Conservation (phyloP, 176 grass and related monocot species). For the Zea luxurians region DNA sequence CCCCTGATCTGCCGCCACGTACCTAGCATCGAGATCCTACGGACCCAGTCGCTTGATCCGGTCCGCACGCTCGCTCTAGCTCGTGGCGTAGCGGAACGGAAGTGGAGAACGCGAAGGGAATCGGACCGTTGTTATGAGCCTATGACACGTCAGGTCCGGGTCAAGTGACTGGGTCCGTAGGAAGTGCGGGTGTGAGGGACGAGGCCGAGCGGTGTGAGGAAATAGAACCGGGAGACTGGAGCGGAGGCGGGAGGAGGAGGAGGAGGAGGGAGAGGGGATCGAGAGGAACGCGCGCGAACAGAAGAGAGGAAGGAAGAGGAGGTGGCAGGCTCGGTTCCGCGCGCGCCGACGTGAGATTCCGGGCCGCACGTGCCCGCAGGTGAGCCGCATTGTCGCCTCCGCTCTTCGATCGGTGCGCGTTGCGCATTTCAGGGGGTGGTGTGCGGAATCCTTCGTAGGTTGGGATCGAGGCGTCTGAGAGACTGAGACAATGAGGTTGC, state of each 20-base stretch:
- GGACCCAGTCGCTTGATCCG: slow-evolving; percentile 35
- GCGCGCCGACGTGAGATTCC: slow-evolving; percentile 16
- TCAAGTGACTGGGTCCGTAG: slow-evolving; percentile 24
- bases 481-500: too few species aligned
- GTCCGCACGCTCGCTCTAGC: slow-evolving; percentile 8
- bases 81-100: background rate
- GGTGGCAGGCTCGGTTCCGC: slow-evolving; percentile 24
- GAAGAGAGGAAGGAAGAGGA: background rate
- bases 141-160: slow-evolving; percentile 8
- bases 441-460: background rate
- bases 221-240: slow-evolving; percentile 10
- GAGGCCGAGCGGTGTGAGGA: background rate
- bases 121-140: slow-evolving; percentile 4
- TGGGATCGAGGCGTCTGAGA: background rate
- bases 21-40: background rate
- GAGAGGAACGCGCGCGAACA: background rate
- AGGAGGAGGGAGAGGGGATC: slow-evolving; percentile 1
- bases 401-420: slow-evolving; percentile 7
- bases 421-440: background rate
- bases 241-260: background rate
- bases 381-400: slow-evolving; percentile 44
- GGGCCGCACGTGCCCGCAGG: slow-evolving; percentile 29
- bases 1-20: background rate
- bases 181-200: slow-evolving; percentile 43
- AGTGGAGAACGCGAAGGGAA: slow-evolving; percentile 14